phyloP scores from a whole-genome alignment of 441 rosid species.

The Isatis lusitanica region DNA sequence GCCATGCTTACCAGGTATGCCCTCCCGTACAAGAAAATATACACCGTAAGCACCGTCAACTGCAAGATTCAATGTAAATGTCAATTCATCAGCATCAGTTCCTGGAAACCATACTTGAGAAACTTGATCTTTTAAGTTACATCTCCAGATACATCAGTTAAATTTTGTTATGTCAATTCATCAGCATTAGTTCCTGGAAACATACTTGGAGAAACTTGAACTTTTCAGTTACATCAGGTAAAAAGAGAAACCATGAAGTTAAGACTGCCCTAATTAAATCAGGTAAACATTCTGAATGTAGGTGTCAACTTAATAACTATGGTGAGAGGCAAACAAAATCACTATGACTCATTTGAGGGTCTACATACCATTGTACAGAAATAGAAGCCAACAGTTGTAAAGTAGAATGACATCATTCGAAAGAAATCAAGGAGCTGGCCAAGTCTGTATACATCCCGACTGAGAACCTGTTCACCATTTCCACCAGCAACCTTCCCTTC shows the following conservation, averaged over 20 bases:
- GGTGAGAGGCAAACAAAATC: constrained; percentile 3
- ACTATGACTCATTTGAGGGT: constrained; percentile 7
- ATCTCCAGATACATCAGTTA: constrained; percentile 13
- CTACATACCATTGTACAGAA: constrained; percentile 91
- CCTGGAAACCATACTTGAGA: constrained; percentile 18
- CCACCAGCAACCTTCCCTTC: constrained; percentile 99
- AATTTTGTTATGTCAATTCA: constrained; percentile 16
- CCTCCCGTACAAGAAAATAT: constrained; percentile 88
- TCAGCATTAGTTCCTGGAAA: constrained; percentile 20
- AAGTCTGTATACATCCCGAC: constrained; percentile 97
- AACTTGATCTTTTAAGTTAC: constrained; percentile 27
- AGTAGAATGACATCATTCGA: constrained; percentile 96
- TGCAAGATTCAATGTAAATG: constrained; percentile 50
- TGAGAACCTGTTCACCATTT: constrained; percentile 99
- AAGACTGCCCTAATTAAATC: neutral
- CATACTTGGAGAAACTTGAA: constrained; percentile 24
- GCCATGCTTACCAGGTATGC: constrained; percentile 81
- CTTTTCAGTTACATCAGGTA: constrained; percentile 29
- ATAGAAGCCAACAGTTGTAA: constrained; percentile 96
- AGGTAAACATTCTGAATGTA: constrained; percentile 21
- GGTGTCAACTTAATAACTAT: constrained; percentile 8
- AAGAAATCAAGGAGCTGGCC: constrained; percentile 99
- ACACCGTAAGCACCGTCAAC: constrained; percentile 93
- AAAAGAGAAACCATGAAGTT: constrained; percentile 18
- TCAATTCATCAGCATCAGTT: constrained; percentile 29